Base-by-base conservation (phyloP, 345 rosid genomes). In the Cochlearia excelsa region DNA sequence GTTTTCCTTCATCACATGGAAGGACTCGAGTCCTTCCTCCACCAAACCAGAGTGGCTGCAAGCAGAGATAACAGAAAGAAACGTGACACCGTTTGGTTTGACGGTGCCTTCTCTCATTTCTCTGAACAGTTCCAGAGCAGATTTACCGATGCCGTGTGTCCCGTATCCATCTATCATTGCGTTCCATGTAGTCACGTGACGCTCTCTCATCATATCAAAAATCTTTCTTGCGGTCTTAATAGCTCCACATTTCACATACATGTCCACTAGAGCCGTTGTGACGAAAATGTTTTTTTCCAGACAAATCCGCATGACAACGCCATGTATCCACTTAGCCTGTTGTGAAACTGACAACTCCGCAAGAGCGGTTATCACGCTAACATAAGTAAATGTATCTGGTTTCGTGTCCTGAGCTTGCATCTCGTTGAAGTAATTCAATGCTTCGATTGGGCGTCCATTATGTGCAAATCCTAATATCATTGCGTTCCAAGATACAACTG, bases 41-140 rank as follows among this genome's bases (percentile, higher is more conserved):
- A 87, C 87, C 74, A 90, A 63, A 61, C 95, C 95, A 0, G 97
- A 84, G 70, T 90, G 97, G 75, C 97, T 87, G 73, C 95, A 90
- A 64, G 97, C 90, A 31, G 90, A 87, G 51, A 90, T 75, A 30
- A 85, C 31, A 31, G 92, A 84, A 30, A 87, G 81, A 71, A 83
- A 87, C 46, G 95, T 87, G 45, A 87, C 77, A 51, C 78, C 83
- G 67, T 90, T 88, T 51, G 97, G 95, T 71, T 65, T 80, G 46
- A 75, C 54, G 6, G 40, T 35, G 29, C 83, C 86, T 52, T 74
- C 67, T 51, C 9, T 68, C 97, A 90, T 87, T 54, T 75, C 77
- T 57, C 63, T 42, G 40, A 87, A 90, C 66, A 87, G 74, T 9
- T 80, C 76, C 9, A 83, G 58, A 54, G 93, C 87, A 45, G 80